Conservation (phyloP, 441 rosid genomes). For the Bocquillonia castaneifolia region DNA sequence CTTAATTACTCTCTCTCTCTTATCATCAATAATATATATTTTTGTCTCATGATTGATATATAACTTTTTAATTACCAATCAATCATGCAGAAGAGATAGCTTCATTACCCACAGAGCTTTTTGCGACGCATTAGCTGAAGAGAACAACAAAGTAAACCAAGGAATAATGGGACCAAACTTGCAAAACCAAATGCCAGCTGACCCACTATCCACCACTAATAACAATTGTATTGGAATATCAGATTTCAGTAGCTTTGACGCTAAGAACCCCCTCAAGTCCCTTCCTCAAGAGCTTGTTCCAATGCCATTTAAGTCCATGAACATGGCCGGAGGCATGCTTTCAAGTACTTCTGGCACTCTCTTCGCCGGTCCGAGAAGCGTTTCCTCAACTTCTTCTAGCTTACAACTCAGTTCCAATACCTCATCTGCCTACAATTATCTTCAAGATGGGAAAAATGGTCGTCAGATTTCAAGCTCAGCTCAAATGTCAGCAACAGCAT, state of each 20-base stretch:
- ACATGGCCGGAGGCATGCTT: constrained; percentile 52
- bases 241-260: constrained; percentile 41
- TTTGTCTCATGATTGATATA: neutral
- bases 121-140: constrained; percentile 58
- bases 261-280: constrained; percentile 43
- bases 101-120: constrained; percentile 63
- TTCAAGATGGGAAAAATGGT: constrained; percentile 39
- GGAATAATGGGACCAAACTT: constrained; percentile 34
- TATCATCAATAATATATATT: too few relatives aligned
- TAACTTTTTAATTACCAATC: neutral
- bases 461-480: constrained; percentile 28
- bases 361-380: constrained; percentile 40
- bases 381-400: constrained; percentile 43
- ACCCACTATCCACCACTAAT: constrained; percentile 32
- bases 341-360: constrained; percentile 48
- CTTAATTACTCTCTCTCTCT: neutral
- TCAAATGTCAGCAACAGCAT: constrained; percentile 57
- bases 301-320: constrained; percentile 52
- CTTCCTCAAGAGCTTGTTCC: constrained; percentile 51
- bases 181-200: constrained; percentile 39
- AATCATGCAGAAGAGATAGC: constrained; percentile 48
- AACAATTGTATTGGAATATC: constrained; percentile 32
- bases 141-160: constrained; percentile 64
- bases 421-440: constrained; percentile 45
- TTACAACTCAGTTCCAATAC: constrained; percentile 51